Base-by-base conservation (phyloP, 1,284 basidiomycete genomes). In the Xerocomus tenax region DNA sequence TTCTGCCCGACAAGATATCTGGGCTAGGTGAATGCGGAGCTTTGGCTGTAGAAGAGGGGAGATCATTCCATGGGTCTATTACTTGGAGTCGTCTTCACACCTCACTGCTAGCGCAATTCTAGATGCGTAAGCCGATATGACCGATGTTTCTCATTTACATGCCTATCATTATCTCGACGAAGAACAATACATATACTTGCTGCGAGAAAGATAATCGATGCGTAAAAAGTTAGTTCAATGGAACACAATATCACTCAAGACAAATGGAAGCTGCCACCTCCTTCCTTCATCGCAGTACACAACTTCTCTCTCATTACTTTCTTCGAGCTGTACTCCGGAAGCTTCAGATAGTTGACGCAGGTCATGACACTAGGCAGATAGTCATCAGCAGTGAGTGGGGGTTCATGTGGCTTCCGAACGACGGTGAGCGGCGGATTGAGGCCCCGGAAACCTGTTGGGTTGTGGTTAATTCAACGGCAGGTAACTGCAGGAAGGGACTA, bases 281-380 rank as follows among this genome's bases (percentile, higher is more conserved):
- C 93, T 69, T 96, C 93, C 60, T 79, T 77, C 73, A 94, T 91
- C 23, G 93, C 92, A 16, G 81, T 74, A 51, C 74, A 71, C 52
- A 97, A 68, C 66, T 91, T 93, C 65, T 87, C 81, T 56, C 74
- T 76, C 79, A 95, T 84, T 36, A 90, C 79, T 34, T 74, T 76
- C 68, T 87, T 91, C 34, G 82, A 82, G 51, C 87, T 90, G 67
- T 96, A 97, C 63, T 95, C 91, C 1, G 93, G 93, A 59, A 96
- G 72, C 69, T 97, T 97, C 63, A 97, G 73, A 64, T 94, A 95
- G 69, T 97, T 96, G 57, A 95, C 94, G 66, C 95, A 98, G 9
- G 95, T 98, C 95, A 98, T 98, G 41, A 98, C 94, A 64, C 91
- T 94, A 0, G 95, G 95, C 35, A 98, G 74, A 66, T 96, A 96